These are phyloP conservation scores for Achaetomiella virescens DNA, from an alignment of 495 filamentous ascomycete genomes.

Conservation along the genomic window DNA sequence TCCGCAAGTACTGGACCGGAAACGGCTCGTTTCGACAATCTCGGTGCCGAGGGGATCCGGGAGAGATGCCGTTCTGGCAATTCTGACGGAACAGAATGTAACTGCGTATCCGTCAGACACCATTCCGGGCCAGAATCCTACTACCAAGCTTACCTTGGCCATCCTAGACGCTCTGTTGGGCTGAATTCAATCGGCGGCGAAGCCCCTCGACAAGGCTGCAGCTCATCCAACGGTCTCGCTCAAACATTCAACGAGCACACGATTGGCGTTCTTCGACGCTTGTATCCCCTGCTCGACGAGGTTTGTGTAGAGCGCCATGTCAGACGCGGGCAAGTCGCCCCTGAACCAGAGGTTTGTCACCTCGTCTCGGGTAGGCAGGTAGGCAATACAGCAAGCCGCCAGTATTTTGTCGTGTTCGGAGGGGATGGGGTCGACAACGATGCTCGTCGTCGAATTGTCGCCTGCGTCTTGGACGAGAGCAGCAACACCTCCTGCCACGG, in stretches of 20 bases:
- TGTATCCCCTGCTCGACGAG: slow-evolving; percentile 40
- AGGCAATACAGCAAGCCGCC: slow-evolving; percentile 84
- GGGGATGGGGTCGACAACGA: slow-evolving; percentile 80
- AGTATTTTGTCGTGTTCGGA: slow-evolving; percentile 70
- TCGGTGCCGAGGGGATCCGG: too few species aligned
- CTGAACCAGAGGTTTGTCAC: slow-evolving; percentile 92
- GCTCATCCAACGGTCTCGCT: slow-evolving; percentile 30
- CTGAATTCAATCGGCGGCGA: background rate
- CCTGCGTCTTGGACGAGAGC: slow-evolving; percentile 55
- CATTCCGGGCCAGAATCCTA: background rate
- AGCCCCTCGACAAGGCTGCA: background rate
- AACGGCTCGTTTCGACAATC: background rate
- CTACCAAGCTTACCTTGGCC: background rate
- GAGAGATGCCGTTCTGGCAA: too few species aligned
- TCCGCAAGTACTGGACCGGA: background rate
- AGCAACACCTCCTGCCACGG: slow-evolving; percentile 83
- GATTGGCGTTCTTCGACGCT: slow-evolving; percentile 38
- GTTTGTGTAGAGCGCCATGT: slow-evolving; percentile 34
- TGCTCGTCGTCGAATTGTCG: slow-evolving; percentile 33
- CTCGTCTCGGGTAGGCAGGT: slow-evolving; percentile 81
- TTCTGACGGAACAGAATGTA: background rate
- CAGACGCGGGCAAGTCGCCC: slow-evolving; percentile 48
- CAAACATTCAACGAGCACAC: slow-evolving; percentile 36
- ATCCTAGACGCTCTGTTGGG: background rate
- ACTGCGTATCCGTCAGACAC: background rate